phyloP scores from a whole-genome alignment of 2,329 filamentous ascomycete genomes.

The Penicillium sp. region DNA sequence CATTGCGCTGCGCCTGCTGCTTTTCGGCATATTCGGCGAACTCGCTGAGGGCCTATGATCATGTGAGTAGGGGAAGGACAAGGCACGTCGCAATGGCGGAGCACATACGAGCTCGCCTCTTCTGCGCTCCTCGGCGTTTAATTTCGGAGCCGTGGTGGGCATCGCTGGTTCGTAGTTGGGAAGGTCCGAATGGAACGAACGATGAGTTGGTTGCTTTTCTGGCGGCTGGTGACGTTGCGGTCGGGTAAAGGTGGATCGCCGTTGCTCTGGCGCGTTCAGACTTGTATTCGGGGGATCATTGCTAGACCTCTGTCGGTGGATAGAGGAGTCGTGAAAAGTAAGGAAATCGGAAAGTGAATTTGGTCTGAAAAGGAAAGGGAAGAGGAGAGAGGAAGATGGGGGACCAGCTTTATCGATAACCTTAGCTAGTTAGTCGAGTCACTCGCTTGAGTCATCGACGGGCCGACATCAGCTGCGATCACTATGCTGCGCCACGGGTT shows the following conservation, averaged over 20 bases:
- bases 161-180: conserved; percentile 24
- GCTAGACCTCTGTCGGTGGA: conserved; percentile 18
- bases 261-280: conserved; percentile 32
- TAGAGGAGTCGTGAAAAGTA: conserved; percentile 1
- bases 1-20: conserved; percentile 68
- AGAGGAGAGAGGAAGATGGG: conserved; percentile 10
- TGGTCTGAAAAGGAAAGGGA: neutral
- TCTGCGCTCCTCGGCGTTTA: conserved; percentile 72
- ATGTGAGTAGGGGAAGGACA: conserved; percentile 9
- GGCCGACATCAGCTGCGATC: conserved; percentile 5
- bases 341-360: conserved; percentile 1
- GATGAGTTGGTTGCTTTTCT: conserved; percentile 9
- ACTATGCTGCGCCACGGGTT: conserved; percentile 5
- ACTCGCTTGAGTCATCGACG: conserved; percentile 28
- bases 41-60: conserved; percentile 72
- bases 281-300: conserved; percentile 48
- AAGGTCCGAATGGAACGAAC: conserved; percentile 4
- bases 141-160: conserved; percentile 50
- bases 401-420: conserved; percentile 34
- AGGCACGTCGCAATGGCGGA: neutral
- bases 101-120: conserved; percentile 75
- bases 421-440: conserved; percentile 18
- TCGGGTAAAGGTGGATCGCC: conserved; percentile 33
- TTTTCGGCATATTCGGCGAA: conserved; percentile 97
- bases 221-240: conserved; percentile 24